A percentile compares a stretch with the other conserved stretches of the same genome.
These are phyloP conservation scores for Leccinum subrobustum DNA, from an alignment of 1,284 basidiomycete species.

Conservation along the genomic window DNA sequence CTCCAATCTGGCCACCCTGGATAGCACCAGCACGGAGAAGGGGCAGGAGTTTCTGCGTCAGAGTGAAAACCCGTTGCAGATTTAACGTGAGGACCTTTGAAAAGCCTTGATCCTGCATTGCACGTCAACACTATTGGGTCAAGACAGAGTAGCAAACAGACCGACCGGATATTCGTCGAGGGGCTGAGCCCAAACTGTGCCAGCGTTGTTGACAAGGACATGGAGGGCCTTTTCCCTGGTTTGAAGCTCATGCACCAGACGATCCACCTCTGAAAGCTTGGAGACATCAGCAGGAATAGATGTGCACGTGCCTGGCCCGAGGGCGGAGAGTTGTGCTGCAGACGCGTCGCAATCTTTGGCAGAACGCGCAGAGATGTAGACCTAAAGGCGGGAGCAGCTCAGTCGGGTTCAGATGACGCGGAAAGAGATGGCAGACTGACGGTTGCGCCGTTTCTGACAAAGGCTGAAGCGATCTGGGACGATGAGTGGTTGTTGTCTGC, in stretches of 20 bases:
- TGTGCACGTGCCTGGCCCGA: slow-evolving; percentile 58
- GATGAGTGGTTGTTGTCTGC: not conserved
- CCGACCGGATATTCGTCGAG: slow-evolving; percentile 61
- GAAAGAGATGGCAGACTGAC: slow-evolving; percentile 30
- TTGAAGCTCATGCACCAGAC: slow-evolving; percentile 51
- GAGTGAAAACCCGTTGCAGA: slow-evolving; percentile 66
- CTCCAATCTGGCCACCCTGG: slow-evolving; percentile 40
- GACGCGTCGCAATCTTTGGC: slow-evolving; percentile 56
- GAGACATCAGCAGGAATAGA: slow-evolving; percentile 62
- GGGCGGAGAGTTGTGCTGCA: slow-evolving; percentile 51
- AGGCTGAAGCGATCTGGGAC: slow-evolving; percentile 62
- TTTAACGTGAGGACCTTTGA: slow-evolving; percentile 67
- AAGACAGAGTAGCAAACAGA: slow-evolving; percentile 21
- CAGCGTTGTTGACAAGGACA: slow-evolving; percentile 70
- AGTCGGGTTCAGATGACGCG: not conserved
- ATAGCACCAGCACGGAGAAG: slow-evolving; percentile 54
- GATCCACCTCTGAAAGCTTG: slow-evolving; percentile 55
- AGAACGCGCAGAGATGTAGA: slow-evolving; percentile 69
- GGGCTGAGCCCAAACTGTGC: slow-evolving; percentile 60
- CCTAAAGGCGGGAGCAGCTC: slow-evolving; percentile 34
- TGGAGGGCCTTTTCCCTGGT: slow-evolving; percentile 54
- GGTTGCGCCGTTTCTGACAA: slow-evolving; percentile 64
- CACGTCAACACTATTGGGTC: slow-evolving; percentile 16
- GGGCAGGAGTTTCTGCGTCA: slow-evolving; percentile 67
- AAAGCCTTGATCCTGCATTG: slow-evolving; percentile 48